Percentiles rank a stretch among this genome's conserved stretches.
phyloP scores from a whole-genome alignment of 257 asterid species.

The Forsythia suspensa region DNA sequence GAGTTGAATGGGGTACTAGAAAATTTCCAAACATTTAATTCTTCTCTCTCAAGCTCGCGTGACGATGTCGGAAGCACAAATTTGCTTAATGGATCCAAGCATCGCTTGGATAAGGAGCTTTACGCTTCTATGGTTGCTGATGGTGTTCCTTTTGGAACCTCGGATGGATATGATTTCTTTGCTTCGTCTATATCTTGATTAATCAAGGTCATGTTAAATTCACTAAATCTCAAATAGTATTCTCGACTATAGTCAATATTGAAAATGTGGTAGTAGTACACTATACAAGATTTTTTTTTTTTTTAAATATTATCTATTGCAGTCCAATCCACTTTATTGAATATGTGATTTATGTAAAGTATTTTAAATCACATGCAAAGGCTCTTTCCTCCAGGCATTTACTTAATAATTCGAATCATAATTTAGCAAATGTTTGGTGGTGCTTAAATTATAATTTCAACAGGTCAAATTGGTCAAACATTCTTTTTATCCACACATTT shows the following conservation, averaged over 20 bases:
- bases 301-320: no score
- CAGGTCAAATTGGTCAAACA: no score
- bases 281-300: no score
- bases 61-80: slow-evolving; percentile 54
- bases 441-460: no score
- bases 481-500: no score
- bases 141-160: slow-evolving; percentile 35
- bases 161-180: slow-evolving; percentile 37
- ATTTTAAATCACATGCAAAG: no score
- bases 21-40: slow-evolving; percentile 28
- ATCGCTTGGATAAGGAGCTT: slow-evolving; percentile 45
- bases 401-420: no score
- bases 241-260: not conserved
- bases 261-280: not conserved
- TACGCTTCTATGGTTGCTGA: slow-evolving; percentile 43
- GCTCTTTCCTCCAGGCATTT: no score
- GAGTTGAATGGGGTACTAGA: slow-evolving; percentile 47
- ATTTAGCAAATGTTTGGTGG: no score
- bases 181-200: slow-evolving; percentile 1
- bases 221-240: not conserved
- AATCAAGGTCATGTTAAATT: not conserved
- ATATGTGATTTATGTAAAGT: no score
- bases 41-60: slow-evolving; percentile 44
- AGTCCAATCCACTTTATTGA: no score
- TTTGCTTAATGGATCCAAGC: slow-evolving; percentile 20